Base-by-base conservation (phyloP, 2,329 filamentous ascomycete species). In the Xylariaceae sp. region DNA sequence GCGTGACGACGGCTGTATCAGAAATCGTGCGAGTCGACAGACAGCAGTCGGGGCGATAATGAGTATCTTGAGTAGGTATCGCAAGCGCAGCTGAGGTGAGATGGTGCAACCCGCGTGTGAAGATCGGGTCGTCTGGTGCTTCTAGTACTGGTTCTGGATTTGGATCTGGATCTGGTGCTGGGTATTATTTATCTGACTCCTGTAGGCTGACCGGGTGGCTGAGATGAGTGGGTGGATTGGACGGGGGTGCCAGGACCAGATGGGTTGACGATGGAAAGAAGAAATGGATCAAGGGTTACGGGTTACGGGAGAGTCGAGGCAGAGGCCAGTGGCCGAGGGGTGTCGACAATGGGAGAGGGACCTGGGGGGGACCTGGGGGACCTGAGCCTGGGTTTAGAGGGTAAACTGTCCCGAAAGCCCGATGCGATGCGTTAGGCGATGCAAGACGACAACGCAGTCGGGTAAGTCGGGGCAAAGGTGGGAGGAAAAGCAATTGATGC, bases 11-110 rank as follows among this genome's bases (percentile, higher is more conserved):
- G 51, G 18, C 23, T n/a, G 47, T 35, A 15, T 23, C 17, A 35
- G 49, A 11, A 15, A 30, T 34, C 7, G 23, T 23, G 11, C 10
- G 2, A 51, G 49, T 62, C 60, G 57, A 59, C 58, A 49, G 57
- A 59, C 23, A 30, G 23, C 23, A 48, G 59, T 56, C 37, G 50
- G 55, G 15, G 34, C 11, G 42, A 51, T 51, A 49, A 9, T 17
- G 60, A 50, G 17, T 23, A 64, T 60, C 61, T 66, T 68, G 23
- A 34, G 4, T 18, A 18, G 17, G 17, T 69, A 70, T 69, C 67
- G 67, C 63, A 61, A 65, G 64, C 56, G 65, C 62, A 63, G 63
- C 23, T 30, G 4, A 55, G 49, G 57, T 56, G 44, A 65, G 62
- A 62, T 51, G 65, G 62, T 63, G 11, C 23, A 35, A 35, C 49